Evolutionary conservation across 2,329 filamentous ascomycete species (phyloP).

Genomic region (Apiospora malaysiana): DNA sequence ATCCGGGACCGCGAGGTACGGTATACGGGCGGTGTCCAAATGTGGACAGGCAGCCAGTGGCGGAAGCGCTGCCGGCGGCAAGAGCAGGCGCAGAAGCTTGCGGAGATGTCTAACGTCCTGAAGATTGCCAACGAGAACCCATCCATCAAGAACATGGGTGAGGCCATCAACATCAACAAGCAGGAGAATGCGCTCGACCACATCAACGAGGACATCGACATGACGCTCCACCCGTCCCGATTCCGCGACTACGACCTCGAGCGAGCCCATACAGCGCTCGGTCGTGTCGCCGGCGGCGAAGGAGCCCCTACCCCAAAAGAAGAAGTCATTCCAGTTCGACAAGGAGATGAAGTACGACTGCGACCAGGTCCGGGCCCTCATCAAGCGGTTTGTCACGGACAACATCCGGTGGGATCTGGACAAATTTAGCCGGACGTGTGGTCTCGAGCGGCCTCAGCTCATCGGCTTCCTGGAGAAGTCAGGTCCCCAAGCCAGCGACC

Average conservation of each 20-base stretch:
- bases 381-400: not conserved
- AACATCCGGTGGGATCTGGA: not conserved
- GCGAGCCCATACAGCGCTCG: not conserved
- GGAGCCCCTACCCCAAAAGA: not conserved
- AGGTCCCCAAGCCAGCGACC: not conserved
- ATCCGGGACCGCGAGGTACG: not conserved
- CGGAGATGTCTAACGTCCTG: not conserved
- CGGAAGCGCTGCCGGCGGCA: not conserved
- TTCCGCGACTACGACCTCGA: not conserved
- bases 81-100: not conserved
- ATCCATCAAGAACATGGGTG: not conserved
- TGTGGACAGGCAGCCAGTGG: not conserved
- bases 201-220: not conserved
- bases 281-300: not conserved
- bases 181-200: not conserved
- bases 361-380: conserved; percentile 12
- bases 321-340: not conserved
- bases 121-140: not conserved
- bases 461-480: not conserved
- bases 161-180: not conserved
- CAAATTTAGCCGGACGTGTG: not conserved
- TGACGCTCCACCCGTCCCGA: not conserved
- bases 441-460: not conserved
- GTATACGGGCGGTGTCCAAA: not conserved
- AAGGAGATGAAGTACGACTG: not conserved